phyloP scores from a whole-genome alignment of 2,329 filamentous ascomycete species.

The Fusarium illudens region DNA sequence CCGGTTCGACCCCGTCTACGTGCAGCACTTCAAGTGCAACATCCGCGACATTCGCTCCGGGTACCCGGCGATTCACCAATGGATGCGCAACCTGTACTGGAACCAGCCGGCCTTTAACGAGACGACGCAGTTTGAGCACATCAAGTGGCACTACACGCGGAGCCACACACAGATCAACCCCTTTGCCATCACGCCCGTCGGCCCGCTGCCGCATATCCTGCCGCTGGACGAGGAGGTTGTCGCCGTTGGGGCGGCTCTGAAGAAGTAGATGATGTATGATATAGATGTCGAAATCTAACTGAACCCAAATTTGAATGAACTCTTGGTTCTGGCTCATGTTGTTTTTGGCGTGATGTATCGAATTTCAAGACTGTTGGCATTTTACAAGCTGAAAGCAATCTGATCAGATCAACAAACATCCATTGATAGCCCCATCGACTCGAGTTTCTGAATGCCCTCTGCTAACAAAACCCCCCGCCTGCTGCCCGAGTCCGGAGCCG shows the following conservation, averaged over 20 bases:
- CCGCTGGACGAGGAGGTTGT: constrained; percentile 79
- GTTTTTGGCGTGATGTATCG: neutral
- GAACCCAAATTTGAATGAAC: neutral
- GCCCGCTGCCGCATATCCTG: constrained; percentile 84
- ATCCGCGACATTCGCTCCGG: constrained; percentile 83
- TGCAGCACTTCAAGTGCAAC: constrained; percentile 91
- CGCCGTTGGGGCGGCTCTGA: constrained; percentile 53
- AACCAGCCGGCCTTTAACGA: constrained; percentile 77
- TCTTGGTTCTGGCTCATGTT: neutral
- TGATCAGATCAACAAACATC: neutral
- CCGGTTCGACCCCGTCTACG: constrained; percentile 81
- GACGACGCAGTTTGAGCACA: constrained; percentile 93
- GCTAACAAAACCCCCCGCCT: neutral
- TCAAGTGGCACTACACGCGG: constrained; percentile 78
- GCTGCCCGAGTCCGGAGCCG: neutral
- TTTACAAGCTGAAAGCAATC: neutral
- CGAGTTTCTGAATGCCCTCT: neutral
- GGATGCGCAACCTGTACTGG: constrained; percentile 89
- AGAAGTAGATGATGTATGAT: neutral
- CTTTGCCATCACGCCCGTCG: constrained; percentile 79
- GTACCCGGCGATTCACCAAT: constrained; percentile 81
- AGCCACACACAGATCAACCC: constrained; percentile 74
- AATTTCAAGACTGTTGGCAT: neutral
- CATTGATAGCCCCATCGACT: neutral
- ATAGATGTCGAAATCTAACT: neutral